Evolutionary conservation across 352 stramenopile genomes (phyloP), one percentile per base, ranked within the genome.

Genomic region (Pythium plurisporium): DNA sequence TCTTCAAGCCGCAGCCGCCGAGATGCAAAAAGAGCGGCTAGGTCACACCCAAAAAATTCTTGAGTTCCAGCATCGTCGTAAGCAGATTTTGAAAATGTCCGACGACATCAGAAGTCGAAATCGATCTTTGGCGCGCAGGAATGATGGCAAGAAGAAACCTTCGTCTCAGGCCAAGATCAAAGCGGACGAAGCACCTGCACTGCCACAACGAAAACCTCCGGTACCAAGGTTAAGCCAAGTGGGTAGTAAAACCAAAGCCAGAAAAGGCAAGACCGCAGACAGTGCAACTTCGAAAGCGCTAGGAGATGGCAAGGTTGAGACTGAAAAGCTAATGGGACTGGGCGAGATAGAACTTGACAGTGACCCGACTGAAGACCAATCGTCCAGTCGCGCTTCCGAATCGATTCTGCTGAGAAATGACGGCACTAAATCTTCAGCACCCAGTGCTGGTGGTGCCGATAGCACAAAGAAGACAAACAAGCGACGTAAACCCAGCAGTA

Each of bases 101-200:
- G 59, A 78, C 11, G 64, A 74, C 2, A 87, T 91, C 65, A 76
- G 77, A 12, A 44, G 49, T 2, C 72, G 71, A 31, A 91, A 91
- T n/a, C n/a, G n/a, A n/a, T n/a, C n/a, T n/a, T n/a, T n/a, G n/a
- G n/a, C n/a, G n/a, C n/a, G n/a, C n/a, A n/a, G n/a, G n/a, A n/a
- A n/a, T n/a, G n/a, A n/a, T n/a, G n/a, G n/a, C n/a, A 0, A 31
- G 19, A 51, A 17, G 7, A 55, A 52, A 17, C 8, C 15, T 29
- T 41, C 29, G 14, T 2, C 34, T 36, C 31, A 10, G 15, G 22
- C 3, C 11, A 63, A 57, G 15, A 56, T 30, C 5, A 55, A 34
- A 22, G 25, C 20, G 0, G 29, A 37, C 12, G n/a, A 42, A 9
- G 23, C 15, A 20, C n/a, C 36, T 8, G 11, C 25, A 17, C 20